These are phyloP conservation scores for Fusarium bulbicola DNA, from an alignment of 2,329 filamentous ascomycete genomes.

Conservation along the genomic window DNA sequence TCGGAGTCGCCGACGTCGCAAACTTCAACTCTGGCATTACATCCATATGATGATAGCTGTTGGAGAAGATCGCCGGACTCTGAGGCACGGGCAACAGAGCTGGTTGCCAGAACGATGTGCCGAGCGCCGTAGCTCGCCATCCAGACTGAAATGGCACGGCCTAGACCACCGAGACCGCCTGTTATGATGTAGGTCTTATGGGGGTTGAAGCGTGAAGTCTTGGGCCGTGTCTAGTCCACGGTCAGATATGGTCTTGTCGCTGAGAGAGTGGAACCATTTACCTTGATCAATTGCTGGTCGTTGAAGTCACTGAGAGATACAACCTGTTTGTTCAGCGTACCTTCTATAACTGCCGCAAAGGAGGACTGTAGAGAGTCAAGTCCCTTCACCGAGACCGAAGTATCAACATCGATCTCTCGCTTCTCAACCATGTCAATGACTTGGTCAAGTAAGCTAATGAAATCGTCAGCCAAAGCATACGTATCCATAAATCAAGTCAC, in stretches of 20 bases:
- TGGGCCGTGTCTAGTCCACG: conserved; percentile 22
- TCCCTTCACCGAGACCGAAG: conserved; percentile 4
- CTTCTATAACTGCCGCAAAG: conserved; percentile 14
- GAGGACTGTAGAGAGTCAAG: conserved; percentile 19
- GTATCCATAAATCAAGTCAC: background rate
- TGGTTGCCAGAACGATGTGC: conserved; percentile 33
- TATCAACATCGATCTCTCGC: conserved; percentile 4
- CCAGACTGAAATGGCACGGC: conserved; percentile 37
- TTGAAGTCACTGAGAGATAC: conserved; percentile 8
- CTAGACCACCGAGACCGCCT: conserved; percentile 36
- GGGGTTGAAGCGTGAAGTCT: conserved; percentile 22
- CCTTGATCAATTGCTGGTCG: conserved; percentile 24
- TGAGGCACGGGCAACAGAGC: conserved; percentile 24
- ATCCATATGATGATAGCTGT: conserved; percentile 36
- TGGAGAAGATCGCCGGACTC: conserved; percentile 31
- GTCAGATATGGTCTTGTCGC: background rate
- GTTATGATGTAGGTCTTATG: conserved; percentile 39
- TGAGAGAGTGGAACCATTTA: background rate
- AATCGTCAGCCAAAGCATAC: background rate
- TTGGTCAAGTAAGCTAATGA: conserved; percentile 16
- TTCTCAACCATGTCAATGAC: conserved; percentile 18
- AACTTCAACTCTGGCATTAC: conserved; percentile 34
- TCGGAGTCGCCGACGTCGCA: conserved; percentile 32
- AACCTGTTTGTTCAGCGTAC: conserved; percentile 19
- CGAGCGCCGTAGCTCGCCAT: conserved; percentile 39